A percentile compares a stretch with the other conserved stretches of the same genome.
Evolutionary conservation across 306 rosid species (phyloP).

Genomic region (Elaeagnus macrophylla): DNA sequence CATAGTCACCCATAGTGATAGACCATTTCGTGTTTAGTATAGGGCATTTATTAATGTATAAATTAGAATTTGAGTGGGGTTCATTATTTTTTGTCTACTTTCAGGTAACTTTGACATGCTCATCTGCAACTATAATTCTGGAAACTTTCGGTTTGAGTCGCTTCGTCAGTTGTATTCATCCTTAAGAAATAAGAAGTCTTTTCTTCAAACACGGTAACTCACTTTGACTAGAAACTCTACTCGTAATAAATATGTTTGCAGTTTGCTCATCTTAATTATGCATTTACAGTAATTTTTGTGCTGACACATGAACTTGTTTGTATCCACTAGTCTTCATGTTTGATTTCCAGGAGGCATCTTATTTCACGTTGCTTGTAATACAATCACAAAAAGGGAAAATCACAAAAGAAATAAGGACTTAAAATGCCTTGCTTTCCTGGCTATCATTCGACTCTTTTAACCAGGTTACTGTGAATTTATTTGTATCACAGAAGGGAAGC

Average conservation of each 20-base stretch:
- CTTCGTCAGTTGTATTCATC: neutral
- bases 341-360: no score
- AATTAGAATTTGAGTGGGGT: neutral
- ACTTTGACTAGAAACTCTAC: neutral
- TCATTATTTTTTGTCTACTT: neutral
- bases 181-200: neutral
- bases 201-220: neutral
- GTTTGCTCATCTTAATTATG: no score
- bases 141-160: neutral
- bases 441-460: neutral
- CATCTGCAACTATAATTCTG: neutral
- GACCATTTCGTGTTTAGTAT: no score
- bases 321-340: no score
- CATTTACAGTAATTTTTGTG: no score
- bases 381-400: no score
- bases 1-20: no score
- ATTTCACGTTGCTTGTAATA: no score
- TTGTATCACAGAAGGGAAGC: constrained; percentile 25
- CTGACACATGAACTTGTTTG: no score
- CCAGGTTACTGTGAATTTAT: constrained; percentile 5
- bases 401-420: neutral
- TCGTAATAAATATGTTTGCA: no score
- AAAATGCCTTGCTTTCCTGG: neutral
- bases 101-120: neutral
- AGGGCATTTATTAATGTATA: no score